phyloP scores from a whole-genome alignment of 495 filamentous ascomycete species.

The Xylaria nigripes region DNA sequence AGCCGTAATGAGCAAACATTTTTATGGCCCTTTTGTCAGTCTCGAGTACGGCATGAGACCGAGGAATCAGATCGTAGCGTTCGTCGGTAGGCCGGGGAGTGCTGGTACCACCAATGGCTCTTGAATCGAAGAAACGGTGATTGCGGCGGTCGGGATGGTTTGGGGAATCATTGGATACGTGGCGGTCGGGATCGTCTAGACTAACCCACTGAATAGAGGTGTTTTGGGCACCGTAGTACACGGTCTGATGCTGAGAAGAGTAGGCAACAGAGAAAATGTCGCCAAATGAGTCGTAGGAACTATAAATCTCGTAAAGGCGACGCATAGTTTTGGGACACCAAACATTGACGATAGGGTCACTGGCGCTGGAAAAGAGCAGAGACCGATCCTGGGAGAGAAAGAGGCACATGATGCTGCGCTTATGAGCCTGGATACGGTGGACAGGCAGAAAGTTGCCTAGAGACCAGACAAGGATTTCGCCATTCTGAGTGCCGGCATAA shows the following conservation, averaged over 20 bases:
- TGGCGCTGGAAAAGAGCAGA: constrained; percentile 85
- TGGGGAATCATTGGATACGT: constrained; percentile 52
- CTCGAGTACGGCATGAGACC: constrained; percentile 57
- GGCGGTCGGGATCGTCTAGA: constrained; percentile 39
- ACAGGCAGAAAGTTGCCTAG: constrained; percentile 76
- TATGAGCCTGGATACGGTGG: constrained; percentile 71
- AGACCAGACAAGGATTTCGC: constrained; percentile 86
- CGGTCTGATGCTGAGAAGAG: constrained; percentile 64
- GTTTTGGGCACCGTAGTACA: constrained; percentile 91
- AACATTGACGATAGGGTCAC: constrained; percentile 88
- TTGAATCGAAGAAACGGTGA: constrained; percentile 91
- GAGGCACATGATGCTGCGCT: constrained; percentile 79
- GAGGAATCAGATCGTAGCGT: constrained; percentile 41
- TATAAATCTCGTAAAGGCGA: constrained; percentile 80
- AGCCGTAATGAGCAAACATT: constrained; percentile 89
- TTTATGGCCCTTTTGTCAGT: constrained; percentile 74
- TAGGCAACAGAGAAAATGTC: constrained; percentile 92
- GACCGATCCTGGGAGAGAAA: constrained; percentile 64
- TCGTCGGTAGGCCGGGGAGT: constrained; percentile 56
- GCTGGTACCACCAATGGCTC: constrained; percentile 68
- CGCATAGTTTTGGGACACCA: constrained; percentile 41
- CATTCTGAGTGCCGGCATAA: constrained; percentile 86
- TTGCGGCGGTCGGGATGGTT: constrained; percentile 73
- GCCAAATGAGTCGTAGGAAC: constrained; percentile 78
- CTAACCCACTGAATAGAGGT: constrained; percentile 72